Evolutionary conservation across 2,329 filamentous ascomycete species (phyloP), one percentile per base, ranked within the genome.

Genomic region (Leptoxyphium fumago): DNA sequence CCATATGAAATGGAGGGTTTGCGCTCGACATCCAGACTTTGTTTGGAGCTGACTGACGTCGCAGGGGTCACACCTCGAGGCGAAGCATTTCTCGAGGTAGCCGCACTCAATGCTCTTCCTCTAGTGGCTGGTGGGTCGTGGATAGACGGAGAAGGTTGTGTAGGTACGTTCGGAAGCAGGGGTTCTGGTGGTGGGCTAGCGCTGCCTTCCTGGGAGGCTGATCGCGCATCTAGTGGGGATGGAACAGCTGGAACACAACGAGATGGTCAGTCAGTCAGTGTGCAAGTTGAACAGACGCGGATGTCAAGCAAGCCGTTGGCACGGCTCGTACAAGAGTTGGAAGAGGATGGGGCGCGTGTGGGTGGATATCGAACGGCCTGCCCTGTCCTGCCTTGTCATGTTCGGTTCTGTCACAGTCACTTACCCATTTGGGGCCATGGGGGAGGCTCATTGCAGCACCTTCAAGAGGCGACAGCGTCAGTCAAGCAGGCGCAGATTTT

Each of bases 1-100:
- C 84, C 85, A 70, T 96, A 81, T 13, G 72, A 73, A 46, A 64
- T 61, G 18, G 70, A 73, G 9, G 69, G 61, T 49, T 71, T 72
- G 49, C 72, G 64, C 50, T 75, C 71, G 18, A 60, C 50, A 15
- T 63, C 60, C 6, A 56, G 30, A 43, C 58, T 61, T 44, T 56
- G 54, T 54, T 63, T 57, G 41, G 40, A 60, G 61, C 56, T 49
- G 63, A 52, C 10, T 40, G 55, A 57, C 56, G 53, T 56, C 52
- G 55, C 64, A 29, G 66, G 65, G 38, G 66, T 68, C 53, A 65
- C 62, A 39, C 61, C 64, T 46, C 67, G 63, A 43, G 67, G 62
- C 28, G 67, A 67, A 10, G 61, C 57, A 55, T 64, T 64, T 47
- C 61, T 64, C 29, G 55, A 49, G 38, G 59, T 62, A 14, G 65